These are phyloP conservation scores for Haplosporangium gracile DNA, from an alignment of 192 early-diverging fungal genomes.

Conservation along the genomic window DNA sequence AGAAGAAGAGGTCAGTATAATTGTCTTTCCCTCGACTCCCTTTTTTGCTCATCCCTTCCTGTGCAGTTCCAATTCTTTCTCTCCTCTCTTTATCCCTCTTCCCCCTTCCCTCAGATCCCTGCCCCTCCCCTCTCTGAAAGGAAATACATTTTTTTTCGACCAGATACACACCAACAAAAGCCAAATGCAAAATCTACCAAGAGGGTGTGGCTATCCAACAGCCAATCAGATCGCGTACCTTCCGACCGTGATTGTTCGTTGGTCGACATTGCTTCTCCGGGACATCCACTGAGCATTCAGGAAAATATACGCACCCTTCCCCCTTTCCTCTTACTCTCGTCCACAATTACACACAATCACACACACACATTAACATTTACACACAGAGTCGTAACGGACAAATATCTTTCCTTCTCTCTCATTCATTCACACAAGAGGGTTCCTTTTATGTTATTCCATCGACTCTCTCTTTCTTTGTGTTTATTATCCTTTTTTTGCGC, in stretches of 20 bases:
- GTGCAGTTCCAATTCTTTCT: not conserved
- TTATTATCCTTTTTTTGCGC: not conserved
- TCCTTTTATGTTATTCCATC: not conserved
- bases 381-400: not conserved
- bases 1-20: not conserved
- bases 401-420: not conserved
- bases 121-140: not conserved
- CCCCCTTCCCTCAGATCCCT: not conserved
- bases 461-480: not conserved
- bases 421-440: not conserved
- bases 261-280: constrained; percentile 13
- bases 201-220: not conserved
- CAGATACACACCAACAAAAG: too few relatives aligned
- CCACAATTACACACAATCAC: not conserved
- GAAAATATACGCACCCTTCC: not conserved
- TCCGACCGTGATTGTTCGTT: constrained; percentile 37
- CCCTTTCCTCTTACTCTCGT: too few relatives aligned
- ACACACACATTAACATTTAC: not conserved
- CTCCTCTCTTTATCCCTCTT: not conserved
- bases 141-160: too few relatives aligned
- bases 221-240: constrained; percentile 45
- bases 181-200: constrained; percentile 8
- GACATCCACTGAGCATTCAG: not conserved
- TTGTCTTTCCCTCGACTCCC: not conserved
- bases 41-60: not conserved